Conservation (phyloP, 2,329 filamentous ascomycete genomes). For the Clonostachys sp. region DNA sequence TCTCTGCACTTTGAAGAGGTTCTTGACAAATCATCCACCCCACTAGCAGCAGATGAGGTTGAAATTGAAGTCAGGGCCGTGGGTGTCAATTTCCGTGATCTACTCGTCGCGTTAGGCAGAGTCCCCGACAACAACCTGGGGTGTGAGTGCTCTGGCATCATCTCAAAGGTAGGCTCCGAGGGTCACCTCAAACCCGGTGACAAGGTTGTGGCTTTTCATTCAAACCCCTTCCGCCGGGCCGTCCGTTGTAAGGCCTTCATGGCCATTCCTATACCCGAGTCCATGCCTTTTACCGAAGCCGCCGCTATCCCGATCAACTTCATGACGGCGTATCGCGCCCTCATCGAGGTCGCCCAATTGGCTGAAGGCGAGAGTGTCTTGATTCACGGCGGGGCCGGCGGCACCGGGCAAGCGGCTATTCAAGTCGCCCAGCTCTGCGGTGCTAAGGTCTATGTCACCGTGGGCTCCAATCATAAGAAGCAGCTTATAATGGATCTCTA, state of each 20-base stretch:
- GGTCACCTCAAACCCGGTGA: neutral
- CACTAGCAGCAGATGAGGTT: slow-evolving; percentile 10
- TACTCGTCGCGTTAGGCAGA: neutral
- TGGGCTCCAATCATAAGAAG: neutral
- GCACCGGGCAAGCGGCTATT: neutral
- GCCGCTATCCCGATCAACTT: neutral
- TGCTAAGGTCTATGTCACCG: slow-evolving; percentile 13
- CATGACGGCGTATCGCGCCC: neutral
- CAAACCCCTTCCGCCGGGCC: neutral
- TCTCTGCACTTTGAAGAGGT: slow-evolving; percentile 14
- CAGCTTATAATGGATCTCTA: neutral
- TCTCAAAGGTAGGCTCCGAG: neutral
- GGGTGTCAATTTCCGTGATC: slow-evolving; percentile 10
- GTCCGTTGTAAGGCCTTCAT: neutral
- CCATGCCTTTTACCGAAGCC: neutral
- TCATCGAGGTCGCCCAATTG: slow-evolving; percentile 7
- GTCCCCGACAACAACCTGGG: neutral
- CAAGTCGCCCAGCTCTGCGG: slow-evolving; percentile 14
- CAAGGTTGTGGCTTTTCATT: neutral
- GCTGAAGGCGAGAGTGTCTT: slow-evolving; percentile 18
- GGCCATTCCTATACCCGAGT: neutral
- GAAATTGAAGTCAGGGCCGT: slow-evolving; percentile 17
- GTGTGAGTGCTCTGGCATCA: neutral
- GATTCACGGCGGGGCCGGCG: slow-evolving; percentile 24
- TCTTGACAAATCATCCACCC: neutral